Conservation (phyloP, 352 stramenopile genomes). For the Phytophthora ramorum region DNA sequence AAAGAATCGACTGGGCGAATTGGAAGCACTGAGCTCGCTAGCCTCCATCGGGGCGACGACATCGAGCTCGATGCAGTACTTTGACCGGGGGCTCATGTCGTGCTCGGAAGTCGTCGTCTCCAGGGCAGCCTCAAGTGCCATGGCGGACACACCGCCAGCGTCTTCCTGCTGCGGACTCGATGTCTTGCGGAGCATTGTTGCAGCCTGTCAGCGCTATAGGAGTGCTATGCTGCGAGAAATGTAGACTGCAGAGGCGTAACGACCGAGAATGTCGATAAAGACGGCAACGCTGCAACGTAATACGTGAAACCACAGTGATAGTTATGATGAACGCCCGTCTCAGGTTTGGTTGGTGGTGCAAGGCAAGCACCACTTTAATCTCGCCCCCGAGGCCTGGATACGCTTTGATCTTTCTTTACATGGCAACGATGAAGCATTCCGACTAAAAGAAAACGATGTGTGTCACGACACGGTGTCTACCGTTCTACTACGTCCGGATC, state of each 20-base stretch:
- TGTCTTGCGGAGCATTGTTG: slow-evolving; percentile 21
- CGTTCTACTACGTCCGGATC: slow-evolving; percentile 90
- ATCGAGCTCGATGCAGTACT: slow-evolving; percentile 33
- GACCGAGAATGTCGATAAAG: not conserved
- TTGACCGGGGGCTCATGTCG: slow-evolving; percentile 27
- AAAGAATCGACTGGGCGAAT: slow-evolving; percentile 37
- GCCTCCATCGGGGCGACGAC: slow-evolving; percentile 22
- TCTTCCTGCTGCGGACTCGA: slow-evolving; percentile 14
- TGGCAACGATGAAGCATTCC: slow-evolving; percentile 33
- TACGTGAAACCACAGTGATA: not conserved
- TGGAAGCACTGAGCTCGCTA: slow-evolving; percentile 32
- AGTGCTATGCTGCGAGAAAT: not conserved
- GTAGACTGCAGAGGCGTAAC: not conserved
- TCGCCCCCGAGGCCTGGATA: too few relatives aligned
- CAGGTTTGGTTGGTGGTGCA: not conserved
- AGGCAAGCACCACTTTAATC: not conserved
- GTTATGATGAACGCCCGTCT: not conserved
- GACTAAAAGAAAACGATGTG: slow-evolving; percentile 25
- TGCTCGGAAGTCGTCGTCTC: slow-evolving; percentile 25
- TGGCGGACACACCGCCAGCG: not conserved
- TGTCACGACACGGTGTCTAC: slow-evolving; percentile 17
- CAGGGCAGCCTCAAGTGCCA: slow-evolving; percentile 15
- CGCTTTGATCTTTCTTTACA: slow-evolving; percentile 16
- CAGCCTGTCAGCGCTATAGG: not conserved
- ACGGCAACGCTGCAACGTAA: not conserved